Percentiles rank a stretch among this genome's conserved stretches.
Evolutionary conservation across 306 rosid genomes (phyloP).

Genomic region (Prunus armeniaca): DNA sequence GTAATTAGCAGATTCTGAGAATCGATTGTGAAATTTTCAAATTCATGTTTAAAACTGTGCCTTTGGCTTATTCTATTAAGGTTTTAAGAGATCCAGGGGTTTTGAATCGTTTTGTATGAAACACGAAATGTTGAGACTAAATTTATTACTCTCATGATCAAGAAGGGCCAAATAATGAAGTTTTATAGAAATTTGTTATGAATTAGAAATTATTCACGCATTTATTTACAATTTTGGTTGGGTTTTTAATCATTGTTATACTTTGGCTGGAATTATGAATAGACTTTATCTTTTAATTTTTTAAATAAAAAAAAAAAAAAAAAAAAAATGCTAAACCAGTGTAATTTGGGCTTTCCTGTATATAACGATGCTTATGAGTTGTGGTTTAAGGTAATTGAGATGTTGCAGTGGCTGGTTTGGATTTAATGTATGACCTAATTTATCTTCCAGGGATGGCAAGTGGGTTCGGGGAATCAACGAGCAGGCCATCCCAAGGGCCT

Average conservation of each 20-base stretch:
- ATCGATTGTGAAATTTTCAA: background rate
- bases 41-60: background rate
- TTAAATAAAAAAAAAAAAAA: too few species aligned
- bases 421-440: constrained; percentile 12
- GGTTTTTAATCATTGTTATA: background rate
- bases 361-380: background rate
- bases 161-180: background rate
- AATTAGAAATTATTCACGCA: background rate
- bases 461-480: constrained; percentile 70
- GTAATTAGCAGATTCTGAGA: background rate
- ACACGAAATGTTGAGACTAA: background rate
- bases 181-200: background rate
- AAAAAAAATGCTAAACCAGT: background rate
- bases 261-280: background rate
- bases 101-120: background rate
- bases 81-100: background rate
- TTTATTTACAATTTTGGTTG: background rate
- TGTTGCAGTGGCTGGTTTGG: background rate
- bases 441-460: constrained; percentile 49
- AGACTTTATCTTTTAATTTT: background rate
- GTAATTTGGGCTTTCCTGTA: background rate
- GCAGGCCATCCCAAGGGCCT: constrained; percentile 62
- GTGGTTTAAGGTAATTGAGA: background rate
- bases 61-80: background rate
- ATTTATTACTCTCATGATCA: background rate